Evolutionary conservation across 352 stramenopile genomes (phyloP).

Genomic region (Blastocystis sp.): DNA sequence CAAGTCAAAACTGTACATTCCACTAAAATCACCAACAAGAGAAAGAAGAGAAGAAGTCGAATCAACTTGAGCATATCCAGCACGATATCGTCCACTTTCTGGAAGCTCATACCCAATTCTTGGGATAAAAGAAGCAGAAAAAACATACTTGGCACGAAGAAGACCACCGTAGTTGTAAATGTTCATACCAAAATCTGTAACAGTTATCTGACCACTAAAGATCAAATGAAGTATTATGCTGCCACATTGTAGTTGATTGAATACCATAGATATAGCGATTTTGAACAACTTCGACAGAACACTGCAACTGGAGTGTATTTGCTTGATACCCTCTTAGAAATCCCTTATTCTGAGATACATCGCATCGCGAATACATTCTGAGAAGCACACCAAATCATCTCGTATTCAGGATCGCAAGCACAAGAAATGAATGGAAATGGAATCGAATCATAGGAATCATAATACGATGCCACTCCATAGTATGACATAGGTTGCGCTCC

Average conservation of each 20-base stretch:
- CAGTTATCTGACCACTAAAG: constrained; percentile 11
- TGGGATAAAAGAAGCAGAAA: not conserved
- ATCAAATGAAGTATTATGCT: not conserved
- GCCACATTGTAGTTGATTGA: not conserved
- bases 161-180: constrained; percentile 45
- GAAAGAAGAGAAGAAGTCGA: not conserved
- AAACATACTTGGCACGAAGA: constrained; percentile 8
- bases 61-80: constrained; percentile 5
- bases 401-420: constrained; percentile 13
- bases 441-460: constrained; percentile 28
- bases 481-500: not conserved
- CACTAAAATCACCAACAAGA: constrained; percentile 38
- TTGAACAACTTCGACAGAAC: constrained; percentile 42
- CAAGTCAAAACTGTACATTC: constrained; percentile 41
- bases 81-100: constrained; percentile 19
- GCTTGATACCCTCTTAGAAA: constrained; percentile 38
- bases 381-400: constrained; percentile 45
- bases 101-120: constrained; percentile 53
- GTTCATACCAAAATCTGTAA: constrained; percentile 48
- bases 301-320: constrained; percentile 12
- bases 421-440: constrained; percentile 54
- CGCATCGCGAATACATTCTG: not conserved
- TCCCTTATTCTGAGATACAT: not conserved
- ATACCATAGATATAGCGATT: constrained; percentile 51
- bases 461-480: not conserved